These are phyloP conservation scores for Aureobasidium sp. DNA, from an alignment of 2,329 filamentous ascomycete species.

Conservation along the genomic window DNA sequence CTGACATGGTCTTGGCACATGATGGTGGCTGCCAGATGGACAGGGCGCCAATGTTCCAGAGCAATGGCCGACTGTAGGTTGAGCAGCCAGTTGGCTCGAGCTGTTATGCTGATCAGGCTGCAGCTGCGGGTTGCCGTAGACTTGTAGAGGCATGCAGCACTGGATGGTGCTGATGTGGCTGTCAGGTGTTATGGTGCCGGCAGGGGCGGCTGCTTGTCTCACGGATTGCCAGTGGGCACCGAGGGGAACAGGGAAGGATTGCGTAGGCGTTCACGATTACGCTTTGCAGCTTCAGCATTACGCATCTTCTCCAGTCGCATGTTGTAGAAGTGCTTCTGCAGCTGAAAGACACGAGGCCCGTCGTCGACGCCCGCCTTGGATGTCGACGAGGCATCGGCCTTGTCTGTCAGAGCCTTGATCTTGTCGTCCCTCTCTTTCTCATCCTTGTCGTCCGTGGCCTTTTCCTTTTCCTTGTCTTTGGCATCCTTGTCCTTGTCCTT, in stretches of 20 bases:
- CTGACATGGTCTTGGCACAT: slow-evolving; percentile 3
- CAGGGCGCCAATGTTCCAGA: neutral
- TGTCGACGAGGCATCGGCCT: slow-evolving; percentile 27
- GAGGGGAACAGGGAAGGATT: slow-evolving; percentile 78
- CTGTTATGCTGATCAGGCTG: neutral
- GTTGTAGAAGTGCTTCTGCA: slow-evolving; percentile 81
- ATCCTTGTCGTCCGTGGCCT: slow-evolving; percentile 56
- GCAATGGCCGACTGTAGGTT: neutral
- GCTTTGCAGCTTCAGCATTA: slow-evolving; percentile 69
- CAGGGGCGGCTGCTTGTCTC: neutral
- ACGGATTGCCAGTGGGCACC: slow-evolving; percentile 56
- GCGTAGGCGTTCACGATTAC: slow-evolving; percentile 71
- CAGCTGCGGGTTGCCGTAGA: neutral
- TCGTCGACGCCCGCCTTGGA: slow-evolving; percentile 44
- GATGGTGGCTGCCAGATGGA: neutral
- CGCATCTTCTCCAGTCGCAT: slow-evolving; percentile 73
- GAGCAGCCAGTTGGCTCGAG: neutral
- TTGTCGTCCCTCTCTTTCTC: slow-evolving; percentile 56
- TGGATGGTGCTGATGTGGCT: neutral
- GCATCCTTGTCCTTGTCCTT: slow-evolving; percentile 53
- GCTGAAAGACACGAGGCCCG: slow-evolving; percentile 71
- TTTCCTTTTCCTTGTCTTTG: slow-evolving; percentile 58
- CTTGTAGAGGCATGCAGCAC: neutral
- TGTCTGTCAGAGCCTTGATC: slow-evolving; percentile 41
- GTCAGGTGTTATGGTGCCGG: too few relatives aligned